Evolutionary conservation across 2,329 filamentous ascomycete species (phyloP), one percentile per base, ranked within the genome.

Genomic region (Aspergillus fijiensis): DNA sequence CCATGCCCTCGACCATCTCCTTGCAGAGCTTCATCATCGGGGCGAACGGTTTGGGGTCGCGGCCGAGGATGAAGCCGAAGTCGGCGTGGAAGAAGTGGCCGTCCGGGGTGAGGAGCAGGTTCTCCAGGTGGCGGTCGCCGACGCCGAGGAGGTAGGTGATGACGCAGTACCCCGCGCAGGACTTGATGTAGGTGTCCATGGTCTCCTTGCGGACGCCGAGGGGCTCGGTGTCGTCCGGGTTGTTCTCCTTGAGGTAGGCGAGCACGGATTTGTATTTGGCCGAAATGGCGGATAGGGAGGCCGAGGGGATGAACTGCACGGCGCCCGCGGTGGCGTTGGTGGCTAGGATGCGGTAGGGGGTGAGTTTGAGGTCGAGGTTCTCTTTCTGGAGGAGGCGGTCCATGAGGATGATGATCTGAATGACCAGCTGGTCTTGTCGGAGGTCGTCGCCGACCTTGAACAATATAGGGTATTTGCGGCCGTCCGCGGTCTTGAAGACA

Each of bases 1-100:
- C 96, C 92, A 99, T 97, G 63, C 93, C 95, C 70, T 99, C 95
- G 3, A 98, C 91, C 95, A 99, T 99, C 72, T 99, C 94, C 68
- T 93, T 94, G 72, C 90, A 94, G 9, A 99, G 86, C 76, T 99
- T 99, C 89, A 99, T 96, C 55, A 94, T 87, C 0, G 95, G 95
- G 0, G 95, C 94, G 72, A 99, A 98, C 0, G 95, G 95, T 72
- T 99, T 99, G 0, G 95, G 95, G 68, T 99, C 95, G 47, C 95
- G 90, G 19, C 95, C 95, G 1, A 99, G 88, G 63, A 99, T 99
- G 77, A 96, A 99, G 48, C 96, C 95, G 70, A 99, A 99, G 75
- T 99, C 95, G 31, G 94, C 93, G 74, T 99, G 95, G 84, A 99
- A 97, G 81, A 99, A 99, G 76, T 96, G 92, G 4, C 87, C 95